Conservation (phyloP, 2,329 filamentous ascomycete species). For the Colletotrichum limetticola region DNA sequence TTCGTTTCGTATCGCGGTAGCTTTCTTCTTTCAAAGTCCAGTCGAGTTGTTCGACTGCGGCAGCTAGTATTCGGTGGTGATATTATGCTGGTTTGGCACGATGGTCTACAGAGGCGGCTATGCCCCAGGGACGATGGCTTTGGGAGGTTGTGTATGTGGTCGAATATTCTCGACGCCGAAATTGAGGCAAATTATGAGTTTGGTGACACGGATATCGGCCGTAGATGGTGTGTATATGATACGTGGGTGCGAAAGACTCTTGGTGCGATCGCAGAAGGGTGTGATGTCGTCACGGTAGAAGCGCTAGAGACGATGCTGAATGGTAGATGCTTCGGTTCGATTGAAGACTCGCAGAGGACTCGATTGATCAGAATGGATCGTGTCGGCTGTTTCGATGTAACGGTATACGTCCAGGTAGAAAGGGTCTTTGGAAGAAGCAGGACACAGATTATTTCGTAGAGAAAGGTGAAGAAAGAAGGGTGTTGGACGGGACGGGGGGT, state of each 20-base stretch:
- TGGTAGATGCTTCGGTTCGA: neutral
- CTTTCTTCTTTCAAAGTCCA: slow-evolving; percentile 10
- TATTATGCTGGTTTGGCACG: slow-evolving; percentile 7
- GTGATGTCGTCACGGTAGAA: slow-evolving; percentile 9
- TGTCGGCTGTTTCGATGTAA: neutral
- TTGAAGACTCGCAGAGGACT: neutral
- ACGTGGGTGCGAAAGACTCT: neutral
- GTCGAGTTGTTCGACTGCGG: slow-evolving; percentile 31
- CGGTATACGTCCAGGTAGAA: neutral
- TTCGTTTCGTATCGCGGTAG: slow-evolving; percentile 25
- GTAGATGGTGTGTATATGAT: neutral
- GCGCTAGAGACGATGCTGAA: neutral
- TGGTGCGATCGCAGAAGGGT: neutral
- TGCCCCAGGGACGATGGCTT: slow-evolving; percentile 22
- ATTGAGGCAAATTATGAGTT: neutral
- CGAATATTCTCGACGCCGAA: slow-evolving; percentile 6
- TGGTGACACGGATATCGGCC: neutral
- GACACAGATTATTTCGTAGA: neutral
- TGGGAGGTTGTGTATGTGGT: neutral
- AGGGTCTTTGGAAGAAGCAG: neutral
- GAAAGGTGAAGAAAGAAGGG: neutral
- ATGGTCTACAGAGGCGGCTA: slow-evolving; percentile 1
- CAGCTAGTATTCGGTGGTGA: slow-evolving; percentile 11
- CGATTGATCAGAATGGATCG: slow-evolving; percentile 1
- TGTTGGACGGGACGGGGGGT: neutral